phyloP scores from a whole-genome alignment of 2,329 filamentous ascomycete genomes.

The Coniella vitis region DNA sequence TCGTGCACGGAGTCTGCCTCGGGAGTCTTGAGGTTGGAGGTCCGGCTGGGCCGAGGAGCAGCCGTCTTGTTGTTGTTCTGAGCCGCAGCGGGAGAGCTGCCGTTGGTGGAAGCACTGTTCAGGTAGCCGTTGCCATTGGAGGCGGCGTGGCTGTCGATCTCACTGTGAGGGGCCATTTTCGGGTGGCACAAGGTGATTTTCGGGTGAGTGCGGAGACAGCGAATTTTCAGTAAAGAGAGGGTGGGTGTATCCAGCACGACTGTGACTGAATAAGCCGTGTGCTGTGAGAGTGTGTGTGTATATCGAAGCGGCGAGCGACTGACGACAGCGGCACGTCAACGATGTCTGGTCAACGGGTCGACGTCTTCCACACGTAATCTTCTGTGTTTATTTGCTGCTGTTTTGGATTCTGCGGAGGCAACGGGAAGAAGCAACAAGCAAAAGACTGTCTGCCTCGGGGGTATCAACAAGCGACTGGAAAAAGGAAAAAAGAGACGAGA shows the following conservation, averaged over 20 bases:
- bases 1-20: constrained; percentile 65
- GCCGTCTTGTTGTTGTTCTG: background rate
- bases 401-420: no score
- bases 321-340: no score
- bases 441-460: background rate
- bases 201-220: background rate
- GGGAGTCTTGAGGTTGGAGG: constrained; percentile 31
- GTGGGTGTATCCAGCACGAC: no score
- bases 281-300: no score
- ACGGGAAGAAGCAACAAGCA: no score
- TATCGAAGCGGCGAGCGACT: no score
- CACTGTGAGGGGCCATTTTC: constrained; percentile 16
- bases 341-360: no score
- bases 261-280: no score
- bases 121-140: constrained; percentile 11
- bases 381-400: no score
- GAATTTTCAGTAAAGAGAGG: background rate
- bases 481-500: background rate
- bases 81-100: constrained; percentile 4
- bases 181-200: no score
- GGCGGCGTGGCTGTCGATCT: constrained; percentile 12
- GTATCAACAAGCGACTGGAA: constrained; percentile 1
- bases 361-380: no score
- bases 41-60: constrained; percentile 26
- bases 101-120: constrained; percentile 1